Evolutionary conservation across 192 early-diverging fungal genomes (phyloP).

Genomic region (Coemansia sp.): DNA sequence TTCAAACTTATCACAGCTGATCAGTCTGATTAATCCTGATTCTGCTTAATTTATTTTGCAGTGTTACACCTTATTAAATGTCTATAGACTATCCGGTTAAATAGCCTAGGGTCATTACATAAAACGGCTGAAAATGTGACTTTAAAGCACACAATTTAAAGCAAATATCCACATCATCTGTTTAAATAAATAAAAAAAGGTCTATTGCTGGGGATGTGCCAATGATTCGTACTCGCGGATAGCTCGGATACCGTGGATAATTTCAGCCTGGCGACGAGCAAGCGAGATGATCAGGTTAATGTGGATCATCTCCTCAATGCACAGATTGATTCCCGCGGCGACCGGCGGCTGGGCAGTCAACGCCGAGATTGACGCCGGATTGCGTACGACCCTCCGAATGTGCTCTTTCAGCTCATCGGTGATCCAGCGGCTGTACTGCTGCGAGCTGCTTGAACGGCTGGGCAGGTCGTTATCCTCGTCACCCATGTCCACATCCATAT

Average conservation of each 20-base stretch:
- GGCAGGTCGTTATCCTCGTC: constrained; percentile 10
- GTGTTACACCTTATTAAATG: no score
- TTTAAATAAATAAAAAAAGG: neutral
- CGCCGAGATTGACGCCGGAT: constrained; percentile 23
- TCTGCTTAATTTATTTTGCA: no score
- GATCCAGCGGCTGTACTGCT: constrained; percentile 37
- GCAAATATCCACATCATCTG: no score
- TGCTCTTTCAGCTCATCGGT: constrained; percentile 46
- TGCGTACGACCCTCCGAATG: constrained; percentile 38
- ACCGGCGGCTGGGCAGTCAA: constrained; percentile 32
- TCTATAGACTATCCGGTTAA: no score
- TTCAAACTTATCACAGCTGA: no score
- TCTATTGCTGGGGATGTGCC: neutral
- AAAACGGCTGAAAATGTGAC: no score
- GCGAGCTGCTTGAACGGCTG: constrained; percentile 16
- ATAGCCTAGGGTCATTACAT: no score
- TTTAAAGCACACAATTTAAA: no score
- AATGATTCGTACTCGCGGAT: constrained; percentile 38
- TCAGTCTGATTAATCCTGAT: no score
- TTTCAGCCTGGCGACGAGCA: constrained; percentile 46
- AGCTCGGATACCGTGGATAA: constrained; percentile 44
- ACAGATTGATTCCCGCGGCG: constrained; percentile 40
- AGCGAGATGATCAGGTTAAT: constrained; percentile 48
- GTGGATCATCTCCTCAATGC: constrained; percentile 44
- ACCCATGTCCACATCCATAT: constrained; percentile 8